These are phyloP conservation scores for Pseudogymnoascus verrucosus DNA, from an alignment of 2,329 filamentous ascomycete species.

Conservation along the genomic window DNA sequence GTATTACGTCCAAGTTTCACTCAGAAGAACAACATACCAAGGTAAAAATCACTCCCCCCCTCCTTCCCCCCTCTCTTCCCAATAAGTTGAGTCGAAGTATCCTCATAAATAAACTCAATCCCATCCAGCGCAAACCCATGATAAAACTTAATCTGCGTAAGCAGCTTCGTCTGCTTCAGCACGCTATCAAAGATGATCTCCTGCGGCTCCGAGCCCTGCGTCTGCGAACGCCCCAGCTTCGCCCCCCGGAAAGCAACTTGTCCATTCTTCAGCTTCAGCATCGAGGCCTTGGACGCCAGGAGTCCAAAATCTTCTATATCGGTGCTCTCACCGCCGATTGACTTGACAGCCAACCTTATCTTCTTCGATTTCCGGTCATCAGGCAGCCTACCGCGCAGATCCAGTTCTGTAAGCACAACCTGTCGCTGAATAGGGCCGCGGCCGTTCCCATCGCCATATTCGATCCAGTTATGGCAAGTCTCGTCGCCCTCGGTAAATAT, in stretches of 20 bases:
- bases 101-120: conserved; percentile 88
- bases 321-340: conserved; percentile 63
- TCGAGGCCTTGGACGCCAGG: conserved; percentile 61
- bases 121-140: conserved; percentile 73
- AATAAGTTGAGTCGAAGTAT: conserved; percentile 75
- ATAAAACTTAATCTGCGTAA: conserved; percentile 69
- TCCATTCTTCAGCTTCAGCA: conserved; percentile 66
- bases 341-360: conserved; percentile 66
- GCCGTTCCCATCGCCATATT: conserved; percentile 58
- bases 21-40: conserved; percentile 50
- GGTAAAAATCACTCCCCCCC: conserved; percentile 64
- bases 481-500: conserved; percentile 74
- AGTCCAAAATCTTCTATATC: conserved; percentile 69
- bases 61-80: conserved; percentile 68
- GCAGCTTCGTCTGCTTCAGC: conserved; percentile 58
- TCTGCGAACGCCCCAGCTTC: conserved; percentile 63
- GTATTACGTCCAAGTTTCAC: conserved; percentile 9
- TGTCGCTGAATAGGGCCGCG: conserved; percentile 60
- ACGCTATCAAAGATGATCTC: conserved; percentile 70
- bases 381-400: conserved; percentile 63
- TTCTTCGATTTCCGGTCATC: conserved; percentile 64
- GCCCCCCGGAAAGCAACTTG: conserved; percentile 69
- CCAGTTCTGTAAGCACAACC: conserved; percentile 64
- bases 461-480: conserved; percentile 71
- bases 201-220: conserved; percentile 60